Base-by-base conservation (phyloP, 2,329 filamentous ascomycete species). In the Cladosporium sp. region DNA sequence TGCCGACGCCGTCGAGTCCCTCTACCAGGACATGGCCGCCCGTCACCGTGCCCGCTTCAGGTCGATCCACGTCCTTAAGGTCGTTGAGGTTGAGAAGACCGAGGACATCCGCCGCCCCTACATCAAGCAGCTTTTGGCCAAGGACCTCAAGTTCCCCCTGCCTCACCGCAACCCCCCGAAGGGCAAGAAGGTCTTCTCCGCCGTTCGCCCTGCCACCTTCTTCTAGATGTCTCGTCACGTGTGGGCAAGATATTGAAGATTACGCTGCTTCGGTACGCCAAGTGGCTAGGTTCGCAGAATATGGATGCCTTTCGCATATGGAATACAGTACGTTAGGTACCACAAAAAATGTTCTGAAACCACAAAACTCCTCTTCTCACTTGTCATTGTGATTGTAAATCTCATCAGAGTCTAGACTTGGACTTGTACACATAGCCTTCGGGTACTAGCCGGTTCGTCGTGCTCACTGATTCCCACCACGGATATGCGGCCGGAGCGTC, bases 21-120 rank as follows among this genome's bases (percentile, higher is more conserved):
- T 99, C 81, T 99, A 99, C 91, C 91, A 95, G 85, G 95, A 99
- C 87, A 98, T 99, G 95, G 93, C 95, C 76, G 94, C 96, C 83
- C 92, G 95, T 82, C 95, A 99, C 89, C 93, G 92, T 81, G 90
- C 95, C 80, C 92, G 95, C 79, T 99, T 99, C 88, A 89, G 95
- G 85, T 96, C 92, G 76, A 95, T 99, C 82, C 93, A 97, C 89
- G 94, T 99, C 82, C 92, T 99, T 82, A 96, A 96, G 84, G 94
- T 99, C 77, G 91, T 97, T 78, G 95, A 99, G 86, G 82, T 99
- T 79, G 91, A 96, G 87, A 97, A 97, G 89, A 86, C 84, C 79
- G 92, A 93, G 75, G 92, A 95, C 80, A 86, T 99, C 86, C 95
- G 94, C 87, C 92, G 95, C 82, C 94, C 95, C 74, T 99, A 99